Evolutionary conservation across 2,329 filamentous ascomycete genomes (phyloP), one percentile per base, ranked within the genome.

Genomic region (Claviceps pazoutovae): DNA sequence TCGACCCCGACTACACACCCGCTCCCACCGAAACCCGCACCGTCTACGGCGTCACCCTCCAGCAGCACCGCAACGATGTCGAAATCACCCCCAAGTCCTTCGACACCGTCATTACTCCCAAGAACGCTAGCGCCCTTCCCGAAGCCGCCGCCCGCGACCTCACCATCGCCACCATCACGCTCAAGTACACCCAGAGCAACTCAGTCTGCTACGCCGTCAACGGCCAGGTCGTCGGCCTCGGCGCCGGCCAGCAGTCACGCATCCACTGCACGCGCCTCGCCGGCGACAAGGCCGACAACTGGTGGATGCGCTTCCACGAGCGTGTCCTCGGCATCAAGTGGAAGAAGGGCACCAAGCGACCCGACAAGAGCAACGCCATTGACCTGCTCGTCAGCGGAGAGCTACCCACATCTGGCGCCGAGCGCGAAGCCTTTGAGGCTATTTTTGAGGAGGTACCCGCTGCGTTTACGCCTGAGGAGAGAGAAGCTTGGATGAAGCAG

Each of bases 101-200:
- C 75, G 80, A 73, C 68, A 86, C 79, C 53, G 80, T 96, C 66
- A 81, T 97, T 65, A 88, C 86, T 14, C 90, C 91, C 57, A 94
- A 95, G 74, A 82, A 88, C 60, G 76, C 81, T 49, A 70, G 74
- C 41, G 68, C 79, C 17, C 79, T 98, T 19, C 80, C 90, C 41
- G 88, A 93, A 62, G 78, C 80, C 52, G 93, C 93, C 50, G 77
- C 91, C 55, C 83, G 91, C 55, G 93, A 98, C 64, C 75, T 98
- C 57, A 90, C 91, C 30, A 85, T 98, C 46, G 93, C 93, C 51
- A 98, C 93, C 52, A 96, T 98, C 64, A 89, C 93, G 37, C 78
- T 97, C 62, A 98, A 98, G 74, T 98, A 95, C 75, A 98, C 93
- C 1, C 90, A 98, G 73, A 95, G 89, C 66, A 98, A 98, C 80